Evolutionary conservation across 1,284 basidiomycete genomes (phyloP), one percentile per base, ranked within the genome.

Genomic region (Irpex rosettiformis): DNA sequence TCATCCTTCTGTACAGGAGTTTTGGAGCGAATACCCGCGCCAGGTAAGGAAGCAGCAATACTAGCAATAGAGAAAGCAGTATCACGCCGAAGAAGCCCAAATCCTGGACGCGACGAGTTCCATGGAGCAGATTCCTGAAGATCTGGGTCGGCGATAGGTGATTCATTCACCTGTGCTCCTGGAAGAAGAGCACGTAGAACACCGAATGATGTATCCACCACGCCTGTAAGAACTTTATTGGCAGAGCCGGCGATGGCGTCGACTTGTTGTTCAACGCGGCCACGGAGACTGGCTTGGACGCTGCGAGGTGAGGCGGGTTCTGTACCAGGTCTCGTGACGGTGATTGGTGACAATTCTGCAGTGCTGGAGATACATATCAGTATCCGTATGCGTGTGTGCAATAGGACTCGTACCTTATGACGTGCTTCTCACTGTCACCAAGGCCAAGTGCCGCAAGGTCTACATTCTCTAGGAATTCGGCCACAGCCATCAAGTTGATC

Each of bases 401-500:
- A 11, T 4, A 51, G 22, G 7, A 27, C 52, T 24, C 27, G 30
- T 62, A 80, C 82, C 81, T 84, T 59, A 84, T 75, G 5, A 89
- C 79, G 56, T 79, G 82, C 61, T 80, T 82, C 62, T 82, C 82
- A 11, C 80, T 80, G 25, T 88, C 85, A 4, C 84, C 84, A 7
- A 97, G 76, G 0, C 94, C 94, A 10, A 98, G 77, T 4, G 86
- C 89, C 6, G 81, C 85, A 55, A 96, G 77, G 71, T 96, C 93
- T 24, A 97, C 93, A 66, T 94, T 92, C 74, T 96, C 93, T 43
- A 98, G 76, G 70, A 97, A 98, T 67, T 96, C 94, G 2, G 93
- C 91, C 1, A 95, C 94, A 4, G 96, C 96, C 75, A 96, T 87
- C 29, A 96, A 78, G 72, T 97, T 98, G 70, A 97, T 91, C 28